Evolutionary conservation across 73 alveolate genomes (phyloP).

Genomic region (Paraurostyla sp.): DNA sequence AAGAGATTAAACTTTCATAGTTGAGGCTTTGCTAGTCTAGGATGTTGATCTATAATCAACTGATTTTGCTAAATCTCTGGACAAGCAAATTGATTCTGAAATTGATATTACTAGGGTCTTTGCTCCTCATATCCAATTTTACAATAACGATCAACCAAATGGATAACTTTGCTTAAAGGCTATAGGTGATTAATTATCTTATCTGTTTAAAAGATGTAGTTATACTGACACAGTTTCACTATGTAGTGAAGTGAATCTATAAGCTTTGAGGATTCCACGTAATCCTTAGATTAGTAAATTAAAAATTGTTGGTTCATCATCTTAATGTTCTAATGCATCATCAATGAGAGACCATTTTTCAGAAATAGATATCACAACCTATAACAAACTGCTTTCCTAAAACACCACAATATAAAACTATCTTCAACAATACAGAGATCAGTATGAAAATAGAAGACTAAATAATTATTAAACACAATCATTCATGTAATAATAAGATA

Average conservation of each 20-base stretch:
- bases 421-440: background rate
- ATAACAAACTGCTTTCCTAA: background rate
- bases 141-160: background rate
- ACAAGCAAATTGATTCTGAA: background rate
- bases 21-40: background rate
- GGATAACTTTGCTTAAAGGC: slow-evolving; percentile 9
- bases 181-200: background rate
- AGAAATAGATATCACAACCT: background rate
- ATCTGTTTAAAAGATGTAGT: background rate
- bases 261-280: slow-evolving; percentile 11
- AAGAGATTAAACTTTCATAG: background rate
- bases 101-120: background rate
- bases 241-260: background rate
- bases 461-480: too few relatives aligned
- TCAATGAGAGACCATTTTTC: background rate
- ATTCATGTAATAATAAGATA: too few relatives aligned
- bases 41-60: background rate
- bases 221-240: background rate
- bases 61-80: background rate
- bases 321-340: background rate
- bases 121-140: background rate
- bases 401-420: too few relatives aligned
- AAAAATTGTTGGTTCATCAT: too few relatives aligned
- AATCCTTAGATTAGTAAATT: too few relatives aligned
- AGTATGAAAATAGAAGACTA: too few relatives aligned